Conservation (phyloP, 2,329 filamentous ascomycete genomes). For the Periconia sp. region DNA sequence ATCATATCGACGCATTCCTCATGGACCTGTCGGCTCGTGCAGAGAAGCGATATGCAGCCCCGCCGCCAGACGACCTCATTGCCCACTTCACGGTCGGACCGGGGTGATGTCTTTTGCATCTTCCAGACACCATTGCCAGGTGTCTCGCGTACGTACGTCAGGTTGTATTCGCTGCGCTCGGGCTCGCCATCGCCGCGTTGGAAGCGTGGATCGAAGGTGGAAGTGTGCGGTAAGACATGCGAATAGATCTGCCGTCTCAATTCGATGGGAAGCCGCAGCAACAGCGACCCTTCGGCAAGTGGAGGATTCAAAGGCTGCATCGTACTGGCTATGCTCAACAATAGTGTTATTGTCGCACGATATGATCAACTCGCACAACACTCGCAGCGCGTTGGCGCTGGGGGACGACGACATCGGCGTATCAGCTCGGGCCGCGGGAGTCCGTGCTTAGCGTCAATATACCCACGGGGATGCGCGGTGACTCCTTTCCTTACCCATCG, state of each 20-base stretch:
- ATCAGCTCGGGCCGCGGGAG: slow-evolving; percentile 13
- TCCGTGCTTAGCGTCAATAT: slow-evolving; percentile 2
- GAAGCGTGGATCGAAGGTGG: slow-evolving; percentile 27
- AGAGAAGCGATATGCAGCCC: slow-evolving; percentile 49
- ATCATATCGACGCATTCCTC: slow-evolving; percentile 53
- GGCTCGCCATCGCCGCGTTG: slow-evolving; percentile 21
- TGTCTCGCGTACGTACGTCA: slow-evolving; percentile 36
- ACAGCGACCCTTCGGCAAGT: slow-evolving; percentile 26
- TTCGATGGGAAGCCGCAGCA: slow-evolving; percentile 51
- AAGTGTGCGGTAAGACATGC: slow-evolving; percentile 51
- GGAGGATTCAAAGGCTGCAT: slow-evolving; percentile 17
- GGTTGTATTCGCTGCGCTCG: slow-evolving; percentile 33
- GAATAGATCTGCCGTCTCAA: slow-evolving; percentile 51
- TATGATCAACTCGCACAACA: too few relatives aligned
- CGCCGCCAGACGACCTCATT: slow-evolving; percentile 51
- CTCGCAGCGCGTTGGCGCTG: too few relatives aligned
- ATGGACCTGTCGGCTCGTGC: slow-evolving; percentile 49
- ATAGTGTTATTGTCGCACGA: slow-evolving; percentile 19
- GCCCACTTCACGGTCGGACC: slow-evolving; percentile 31
- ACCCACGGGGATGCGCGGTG: slow-evolving; percentile 9
- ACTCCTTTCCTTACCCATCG: slow-evolving; percentile 34
- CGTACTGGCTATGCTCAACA: slow-evolving; percentile 11
- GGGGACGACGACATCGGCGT: slow-evolving; percentile 26
- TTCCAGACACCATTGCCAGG: slow-evolving; percentile 32
- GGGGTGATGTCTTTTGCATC: slow-evolving; percentile 32